A percentile compares a stretch with the other conserved stretches of the same genome.
phyloP scores from a whole-genome alignment of 768 basidiomycete genomes.

The Serendipita vermifera region DNA sequence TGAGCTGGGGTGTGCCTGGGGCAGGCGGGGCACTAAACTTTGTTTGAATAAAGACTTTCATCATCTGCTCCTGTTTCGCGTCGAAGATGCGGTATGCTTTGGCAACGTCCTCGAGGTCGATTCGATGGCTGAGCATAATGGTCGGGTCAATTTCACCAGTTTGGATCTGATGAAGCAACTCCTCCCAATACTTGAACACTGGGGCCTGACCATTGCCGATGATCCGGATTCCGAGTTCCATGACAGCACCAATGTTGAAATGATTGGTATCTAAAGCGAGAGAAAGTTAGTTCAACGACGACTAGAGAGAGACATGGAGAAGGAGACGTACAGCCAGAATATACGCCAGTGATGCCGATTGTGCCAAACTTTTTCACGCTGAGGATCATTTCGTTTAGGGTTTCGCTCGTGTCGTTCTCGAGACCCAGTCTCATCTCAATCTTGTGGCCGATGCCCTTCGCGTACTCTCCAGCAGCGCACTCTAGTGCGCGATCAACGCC shows the following conservation, averaged over 20 bases:
- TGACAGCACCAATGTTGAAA: conserved; percentile 57
- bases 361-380: conserved; percentile 43
- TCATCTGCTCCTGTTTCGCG: neutral
- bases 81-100: conserved; percentile 1
- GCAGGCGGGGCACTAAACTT: neutral
- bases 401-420: conserved; percentile 64
- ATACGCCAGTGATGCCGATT: conserved; percentile 54
- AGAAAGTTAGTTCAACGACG: neutral
- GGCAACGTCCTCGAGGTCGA: conserved; percentile 1
- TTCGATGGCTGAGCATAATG: conserved; percentile 4
- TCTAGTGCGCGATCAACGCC: conserved; percentile 46
- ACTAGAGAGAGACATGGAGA: neutral
- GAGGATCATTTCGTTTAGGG: conserved; percentile 38
- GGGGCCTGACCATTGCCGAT: conserved; percentile 44
- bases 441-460: conserved; percentile 51
- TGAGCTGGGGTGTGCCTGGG: neutral
- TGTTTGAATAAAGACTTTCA: conserved; percentile 3
- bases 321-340: conserved; percentile 20
- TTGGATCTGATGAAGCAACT: conserved; percentile 18
- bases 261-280: conserved; percentile 48
- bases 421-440: conserved; percentile 57
- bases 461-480: conserved; percentile 50
- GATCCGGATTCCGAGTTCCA: conserved; percentile 63
- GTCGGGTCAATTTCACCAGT: neutral
- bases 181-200: conserved; percentile 60